These are phyloP conservation scores for Butyriboletus loyo DNA, from an alignment of 768 basidiomycete genomes.

Conservation along the genomic window DNA sequence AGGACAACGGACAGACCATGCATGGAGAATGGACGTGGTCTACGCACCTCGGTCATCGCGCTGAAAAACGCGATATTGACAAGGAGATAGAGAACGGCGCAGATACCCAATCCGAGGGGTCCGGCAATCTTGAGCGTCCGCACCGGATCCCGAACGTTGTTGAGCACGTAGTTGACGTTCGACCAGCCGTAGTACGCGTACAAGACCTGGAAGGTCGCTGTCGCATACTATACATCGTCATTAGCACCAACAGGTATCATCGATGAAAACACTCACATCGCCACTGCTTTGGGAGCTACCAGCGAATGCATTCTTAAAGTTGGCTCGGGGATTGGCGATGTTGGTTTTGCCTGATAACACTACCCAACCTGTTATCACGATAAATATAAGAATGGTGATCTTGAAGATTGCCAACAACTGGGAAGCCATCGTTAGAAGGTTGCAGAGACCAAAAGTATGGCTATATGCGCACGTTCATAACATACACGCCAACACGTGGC, in stretches of 20 bases:
- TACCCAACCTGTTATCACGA: slow-evolving; percentile 57
- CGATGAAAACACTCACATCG: slow-evolving; percentile 30
- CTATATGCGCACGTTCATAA: slow-evolving; percentile 53
- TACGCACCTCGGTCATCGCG: slow-evolving; percentile 22
- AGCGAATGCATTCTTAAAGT: slow-evolving; percentile 55
- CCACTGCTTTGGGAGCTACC: slow-evolving; percentile 54
- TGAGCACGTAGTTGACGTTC: slow-evolving; percentile 55
- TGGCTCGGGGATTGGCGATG: slow-evolving; percentile 51
- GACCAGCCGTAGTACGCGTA: slow-evolving; percentile 52
- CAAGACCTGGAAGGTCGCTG: slow-evolving; percentile 62
- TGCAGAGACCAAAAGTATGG: neutral
- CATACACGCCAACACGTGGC: slow-evolving; percentile 43
- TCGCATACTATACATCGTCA: slow-evolving; percentile 46
- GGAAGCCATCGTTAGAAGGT: slow-evolving; percentile 10
- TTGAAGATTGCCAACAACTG: slow-evolving; percentile 52
- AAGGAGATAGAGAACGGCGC: slow-evolving; percentile 49
- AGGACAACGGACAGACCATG: neutral
- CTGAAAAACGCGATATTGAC: slow-evolving; percentile 60
- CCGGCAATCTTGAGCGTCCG: slow-evolving; percentile 62
- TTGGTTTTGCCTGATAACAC: slow-evolving; percentile 58
- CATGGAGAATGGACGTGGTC: no score
- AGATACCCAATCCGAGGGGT: slow-evolving; percentile 54
- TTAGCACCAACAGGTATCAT: neutral
- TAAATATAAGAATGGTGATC: slow-evolving; percentile 48
- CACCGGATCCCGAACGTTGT: slow-evolving; percentile 57